phyloP scores from a whole-genome alignment of 805 yeast species.

The Teunomyces gatunensis region DNA sequence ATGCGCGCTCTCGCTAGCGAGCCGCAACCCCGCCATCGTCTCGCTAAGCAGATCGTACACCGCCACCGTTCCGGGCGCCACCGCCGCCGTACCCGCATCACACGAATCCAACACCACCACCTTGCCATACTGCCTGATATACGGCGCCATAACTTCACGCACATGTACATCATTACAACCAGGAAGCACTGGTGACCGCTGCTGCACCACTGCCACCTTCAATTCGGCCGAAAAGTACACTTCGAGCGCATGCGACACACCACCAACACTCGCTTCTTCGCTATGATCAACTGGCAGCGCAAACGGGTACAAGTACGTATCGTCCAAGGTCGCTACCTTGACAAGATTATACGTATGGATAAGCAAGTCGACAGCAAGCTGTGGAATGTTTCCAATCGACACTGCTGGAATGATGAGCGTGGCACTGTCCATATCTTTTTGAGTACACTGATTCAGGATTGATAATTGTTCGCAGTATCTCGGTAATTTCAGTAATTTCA shows the following conservation, averaged over 20 bases:
- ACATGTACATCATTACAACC: slow-evolving; percentile 53
- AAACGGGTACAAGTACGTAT: slow-evolving; percentile 70
- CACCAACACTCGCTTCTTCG: slow-evolving; percentile 14
- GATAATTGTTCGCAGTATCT: no score
- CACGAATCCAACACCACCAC: slow-evolving; percentile 68
- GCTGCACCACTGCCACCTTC: slow-evolving; percentile 64
- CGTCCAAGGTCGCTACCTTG: slow-evolving; percentile 57
- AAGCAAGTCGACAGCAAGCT: slow-evolving; percentile 70
- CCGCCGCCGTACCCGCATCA: slow-evolving; percentile 55
- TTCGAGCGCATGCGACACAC: slow-evolving; percentile 63
- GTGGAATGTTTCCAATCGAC: slow-evolving; percentile 89
- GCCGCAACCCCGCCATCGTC: slow-evolving; percentile 27
- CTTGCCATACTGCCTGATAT: slow-evolving; percentile 44
- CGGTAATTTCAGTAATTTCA: no score
- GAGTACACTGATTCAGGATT: no score
- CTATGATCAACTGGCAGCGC: slow-evolving; percentile 68
- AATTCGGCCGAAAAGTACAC: slow-evolving; percentile 46
- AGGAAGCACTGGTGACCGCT: slow-evolving; percentile 81
- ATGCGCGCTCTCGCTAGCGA: slow-evolving; percentile 12
- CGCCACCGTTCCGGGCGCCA: slow-evolving; percentile 21
- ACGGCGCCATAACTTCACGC: slow-evolving; percentile 48
- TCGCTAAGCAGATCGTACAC: slow-evolving; percentile 26
- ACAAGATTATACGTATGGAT: slow-evolving; percentile 57
- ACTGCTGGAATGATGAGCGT: slow-evolving; percentile 74
- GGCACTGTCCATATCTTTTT: slow-evolving; percentile 18